Percentiles rank a stretch among this genome's conserved stretches.
These are phyloP conservation scores for Chrysanthemum lavandulifolium DNA, from an alignment of 129 eudicot genomes.

Conservation along the genomic window DNA sequence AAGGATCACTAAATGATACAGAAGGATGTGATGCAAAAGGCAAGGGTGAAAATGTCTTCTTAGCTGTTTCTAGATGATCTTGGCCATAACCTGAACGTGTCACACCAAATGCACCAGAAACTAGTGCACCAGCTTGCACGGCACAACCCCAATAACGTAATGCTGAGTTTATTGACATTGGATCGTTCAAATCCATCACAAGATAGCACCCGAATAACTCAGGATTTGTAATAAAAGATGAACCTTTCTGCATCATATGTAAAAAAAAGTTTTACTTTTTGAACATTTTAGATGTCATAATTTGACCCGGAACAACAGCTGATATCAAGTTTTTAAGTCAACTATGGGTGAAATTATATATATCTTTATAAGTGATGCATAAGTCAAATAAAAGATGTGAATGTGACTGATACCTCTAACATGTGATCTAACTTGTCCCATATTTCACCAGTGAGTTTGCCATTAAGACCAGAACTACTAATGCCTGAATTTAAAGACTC, in stretches of 20 bases:
- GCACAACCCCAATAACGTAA: slow-evolving; percentile 93
- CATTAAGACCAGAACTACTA: slow-evolving; percentile 41
- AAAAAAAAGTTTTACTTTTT: background rate
- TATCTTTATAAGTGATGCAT: no score
- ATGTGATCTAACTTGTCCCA: slow-evolving; percentile 71
- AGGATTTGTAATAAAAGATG: slow-evolving; percentile 69
- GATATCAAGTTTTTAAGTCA: background rate
- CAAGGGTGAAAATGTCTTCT: slow-evolving; percentile 59
- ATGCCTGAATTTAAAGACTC: slow-evolving; percentile 56
- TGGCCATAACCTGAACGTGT: slow-evolving; percentile 33
- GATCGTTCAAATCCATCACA: slow-evolving; percentile 62
- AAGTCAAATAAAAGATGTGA: slow-evolving; percentile 3
- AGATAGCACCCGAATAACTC: slow-evolving; percentile 69
- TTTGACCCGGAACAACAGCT: background rate
- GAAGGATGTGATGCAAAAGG: slow-evolving; percentile 63
- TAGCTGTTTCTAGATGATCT: slow-evolving; percentile 40
- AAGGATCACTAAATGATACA: slow-evolving; percentile 29
- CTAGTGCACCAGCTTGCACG: slow-evolving; percentile 79
- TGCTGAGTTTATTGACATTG: slow-evolving; percentile 58
- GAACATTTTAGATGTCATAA: background rate
- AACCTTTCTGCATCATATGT: slow-evolving; percentile 62
- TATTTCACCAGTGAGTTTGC: slow-evolving; percentile 70
- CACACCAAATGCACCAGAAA: slow-evolving; percentile 81
- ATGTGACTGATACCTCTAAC: slow-evolving; percentile 51
- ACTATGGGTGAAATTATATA: background rate